Percentiles rank a stretch among this genome's conserved stretches.
Evolutionary conservation across 495 filamentous ascomycete genomes (phyloP).

Genomic region (Penicillium egyptiacum): DNA sequence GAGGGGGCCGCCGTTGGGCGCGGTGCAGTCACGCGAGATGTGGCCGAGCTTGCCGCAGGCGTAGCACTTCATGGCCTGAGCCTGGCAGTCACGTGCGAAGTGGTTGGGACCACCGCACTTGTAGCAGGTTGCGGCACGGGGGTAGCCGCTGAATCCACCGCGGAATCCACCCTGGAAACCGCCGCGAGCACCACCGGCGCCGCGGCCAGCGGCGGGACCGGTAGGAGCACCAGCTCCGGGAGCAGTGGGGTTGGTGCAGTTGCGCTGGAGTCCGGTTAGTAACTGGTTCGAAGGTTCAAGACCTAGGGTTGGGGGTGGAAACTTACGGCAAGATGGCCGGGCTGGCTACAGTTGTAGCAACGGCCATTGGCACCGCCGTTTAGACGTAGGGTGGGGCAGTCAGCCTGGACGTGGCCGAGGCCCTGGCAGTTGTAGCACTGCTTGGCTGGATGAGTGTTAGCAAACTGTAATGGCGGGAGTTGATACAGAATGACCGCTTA

Average conservation of each 20-base stretch:
- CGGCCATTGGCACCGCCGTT: constrained; percentile 79
- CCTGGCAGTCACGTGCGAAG: constrained; percentile 97
- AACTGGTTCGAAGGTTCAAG: not conserved
- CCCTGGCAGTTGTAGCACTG: constrained; percentile 99
- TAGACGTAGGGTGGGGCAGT: constrained; percentile 94
- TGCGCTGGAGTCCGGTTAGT: constrained; percentile 55
- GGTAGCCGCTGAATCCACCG: constrained; percentile 64
- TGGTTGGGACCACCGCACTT: constrained; percentile 99
- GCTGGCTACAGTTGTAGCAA: constrained; percentile 94
- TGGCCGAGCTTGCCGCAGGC: constrained; percentile 98
- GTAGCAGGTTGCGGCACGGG: constrained; percentile 93
- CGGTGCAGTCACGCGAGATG: constrained; percentile 96
- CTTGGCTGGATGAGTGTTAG: constrained; percentile 63
- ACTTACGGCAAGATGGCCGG: constrained; percentile 82
- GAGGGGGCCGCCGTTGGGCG: constrained; percentile 92
- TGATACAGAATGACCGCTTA: constrained; percentile 39
- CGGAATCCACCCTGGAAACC: constrained; percentile 65
- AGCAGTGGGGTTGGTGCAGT: constrained; percentile 72
- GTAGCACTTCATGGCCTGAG: constrained; percentile 99
- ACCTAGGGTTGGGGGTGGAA: not conserved
- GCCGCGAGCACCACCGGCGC: constrained; percentile 52
- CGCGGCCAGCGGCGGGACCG: constrained; percentile 59
- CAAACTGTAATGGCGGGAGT: constrained; percentile 13
- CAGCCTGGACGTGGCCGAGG: constrained; percentile 96
- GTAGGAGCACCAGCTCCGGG: constrained; percentile 52